These are phyloP conservation scores for Termitomyces sp. DNA, from an alignment of 768 basidiomycete species.

Conservation along the genomic window DNA sequence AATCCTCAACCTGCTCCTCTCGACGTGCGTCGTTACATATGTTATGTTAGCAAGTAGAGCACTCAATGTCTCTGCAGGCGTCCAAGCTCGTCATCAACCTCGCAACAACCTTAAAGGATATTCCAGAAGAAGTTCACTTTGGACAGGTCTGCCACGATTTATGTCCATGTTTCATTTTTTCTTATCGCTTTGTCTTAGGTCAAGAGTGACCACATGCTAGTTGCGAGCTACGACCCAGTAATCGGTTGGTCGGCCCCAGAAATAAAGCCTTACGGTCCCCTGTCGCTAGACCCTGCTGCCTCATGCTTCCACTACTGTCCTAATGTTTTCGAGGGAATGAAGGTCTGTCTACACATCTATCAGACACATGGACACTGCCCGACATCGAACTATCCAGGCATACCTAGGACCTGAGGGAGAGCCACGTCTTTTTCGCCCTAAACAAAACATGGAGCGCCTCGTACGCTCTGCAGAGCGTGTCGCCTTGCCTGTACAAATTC, in stretches of 20 bases:
- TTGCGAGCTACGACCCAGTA: constrained; percentile 54
- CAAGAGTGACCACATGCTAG: constrained; percentile 78
- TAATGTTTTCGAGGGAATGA: constrained; percentile 87
- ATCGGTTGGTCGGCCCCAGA: constrained; percentile 69
- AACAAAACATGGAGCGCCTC: constrained; percentile 82
- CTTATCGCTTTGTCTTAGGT: constrained; percentile 25
- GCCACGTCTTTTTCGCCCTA: constrained; percentile 75
- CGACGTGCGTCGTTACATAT: constrained; percentile 11
- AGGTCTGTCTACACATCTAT: constrained; percentile 24
- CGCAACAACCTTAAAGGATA: constrained; percentile 41
- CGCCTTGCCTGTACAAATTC: constrained; percentile 52
- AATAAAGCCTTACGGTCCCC: constrained; percentile 69
- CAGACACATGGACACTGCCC: not conserved
- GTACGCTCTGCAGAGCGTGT: constrained; percentile 62
- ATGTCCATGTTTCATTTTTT: not conserved
- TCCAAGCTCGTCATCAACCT: constrained; percentile 46
- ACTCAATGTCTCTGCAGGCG: constrained; percentile 31
- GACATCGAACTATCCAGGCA: constrained; percentile 36
- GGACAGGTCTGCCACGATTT: constrained; percentile 41
- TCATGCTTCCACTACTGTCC: constrained; percentile 86
- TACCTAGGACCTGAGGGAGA: constrained; percentile 69
- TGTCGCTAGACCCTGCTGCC: constrained; percentile 65
- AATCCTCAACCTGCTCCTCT: constrained; percentile 10
- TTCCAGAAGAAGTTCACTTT: constrained; percentile 50
- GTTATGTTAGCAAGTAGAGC: not conserved